Base-by-base conservation (phyloP, 495 filamentous ascomycete species). In the Trichoderma reesei region DNA sequence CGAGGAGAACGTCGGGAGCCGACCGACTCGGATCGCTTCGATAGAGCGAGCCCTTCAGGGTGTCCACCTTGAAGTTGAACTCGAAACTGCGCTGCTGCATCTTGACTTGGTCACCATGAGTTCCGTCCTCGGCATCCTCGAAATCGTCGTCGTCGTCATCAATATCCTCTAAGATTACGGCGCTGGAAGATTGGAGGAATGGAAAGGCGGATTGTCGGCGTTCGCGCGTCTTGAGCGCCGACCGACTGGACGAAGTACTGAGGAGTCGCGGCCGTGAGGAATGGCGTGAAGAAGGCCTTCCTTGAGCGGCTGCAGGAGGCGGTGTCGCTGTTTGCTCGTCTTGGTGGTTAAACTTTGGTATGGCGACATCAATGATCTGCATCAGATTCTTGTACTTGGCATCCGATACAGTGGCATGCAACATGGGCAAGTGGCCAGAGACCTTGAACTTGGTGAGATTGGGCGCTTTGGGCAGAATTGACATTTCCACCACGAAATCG, bases 321-420 rank as follows among this genome's bases (percentile, higher is more conserved):
- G 31, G 65, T 36, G n/a, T 26, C 41, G n/a, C 41, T 2, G 6
- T n/a, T 7, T 64, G 65, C 5, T 72, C 63, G 48, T 79, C 76
- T 44, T 82, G 80, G 10, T 79, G 83, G 42, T 85, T 85, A 63
- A 96, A 86, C 54, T 89, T 90, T 6, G 94, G 94, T 66, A 98
- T 90, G 3, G 94, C 92, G 63, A 97, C 90, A 67, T 97, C 93
- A 65, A 98, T 92, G 61, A 98, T 78, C 68, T 88, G 93, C 95
- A 98, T 98, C 61, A 98, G 71, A 7, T 85, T 90, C 75, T 96
- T 98, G 73, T 98, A 98, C 72, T 98, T 98, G 46, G 86, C 87
- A 69, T 98, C 94, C 1, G 92, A 96, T 42, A 92, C 87, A 0
- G 86, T 91, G 37, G 90, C 94, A 75, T 96, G 94, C 11, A 98